Conservation (phyloP, 345 rosid genomes). For the Mercurialis annua region DNA sequence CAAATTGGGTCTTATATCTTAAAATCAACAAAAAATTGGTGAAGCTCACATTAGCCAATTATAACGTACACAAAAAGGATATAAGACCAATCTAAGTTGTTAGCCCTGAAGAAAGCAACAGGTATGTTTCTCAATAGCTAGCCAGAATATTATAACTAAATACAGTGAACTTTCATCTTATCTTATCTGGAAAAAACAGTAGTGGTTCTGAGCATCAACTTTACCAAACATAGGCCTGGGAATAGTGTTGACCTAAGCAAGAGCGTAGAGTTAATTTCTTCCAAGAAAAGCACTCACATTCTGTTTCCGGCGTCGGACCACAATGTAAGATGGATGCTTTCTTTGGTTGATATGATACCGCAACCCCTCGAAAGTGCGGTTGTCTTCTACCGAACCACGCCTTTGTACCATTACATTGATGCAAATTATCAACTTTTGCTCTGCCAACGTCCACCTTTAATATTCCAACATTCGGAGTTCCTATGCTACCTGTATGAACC, state of each 20-base stretch:
- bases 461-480: slow-evolving; percentile 32
- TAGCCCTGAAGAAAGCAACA: neutral
- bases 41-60: neutral
- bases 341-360: slow-evolving; percentile 15
- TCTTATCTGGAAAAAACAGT: neutral
- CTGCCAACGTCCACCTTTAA: slow-evolving; percentile 17
- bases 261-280: neutral
- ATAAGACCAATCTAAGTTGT: neutral
- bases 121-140: neutral
- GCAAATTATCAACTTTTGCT: slow-evolving; percentile 23
- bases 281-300: slow-evolving; percentile 35
- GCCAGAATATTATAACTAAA: neutral
- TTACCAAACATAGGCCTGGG: neutral
- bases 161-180: neutral
- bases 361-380: slow-evolving; percentile 32
- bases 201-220: neutral
- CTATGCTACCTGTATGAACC: slow-evolving; percentile 39
- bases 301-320: slow-evolving; percentile 25
- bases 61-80: neutral
- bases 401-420: slow-evolving; percentile 14
- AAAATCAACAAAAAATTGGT: neutral
- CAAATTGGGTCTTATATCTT: too few relatives aligned
- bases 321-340: slow-evolving; percentile 24
- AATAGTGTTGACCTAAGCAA: neutral
- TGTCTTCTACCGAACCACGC: slow-evolving; percentile 26